These are phyloP conservation scores for Shiraia sp. DNA, from an alignment of 2,329 filamentous ascomycete genomes.

Conservation along the genomic window DNA sequence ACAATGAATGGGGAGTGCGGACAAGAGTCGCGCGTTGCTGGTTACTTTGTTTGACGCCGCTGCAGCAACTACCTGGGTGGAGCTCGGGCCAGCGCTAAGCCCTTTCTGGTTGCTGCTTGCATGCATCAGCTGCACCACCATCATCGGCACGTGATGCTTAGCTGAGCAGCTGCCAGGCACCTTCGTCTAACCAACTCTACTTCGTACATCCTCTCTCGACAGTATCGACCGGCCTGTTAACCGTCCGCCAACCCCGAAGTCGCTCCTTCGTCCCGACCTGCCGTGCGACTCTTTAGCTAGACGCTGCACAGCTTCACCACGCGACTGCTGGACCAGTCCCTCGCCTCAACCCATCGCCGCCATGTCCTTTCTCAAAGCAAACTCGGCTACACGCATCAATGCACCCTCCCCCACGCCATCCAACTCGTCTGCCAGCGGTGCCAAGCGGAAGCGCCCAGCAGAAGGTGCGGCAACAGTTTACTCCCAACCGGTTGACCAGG, in stretches of 20 bases:
- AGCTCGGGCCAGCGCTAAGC: too few species aligned
- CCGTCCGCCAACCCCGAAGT: background rate
- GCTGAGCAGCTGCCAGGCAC: too few species aligned
- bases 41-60: conserved; percentile 22
- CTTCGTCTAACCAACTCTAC: too few species aligned
- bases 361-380: conserved; percentile 44
- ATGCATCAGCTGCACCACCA: too few species aligned
- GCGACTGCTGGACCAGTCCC: conserved; percentile 1
- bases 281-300: conserved; percentile 40
- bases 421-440: conserved; percentile 39
- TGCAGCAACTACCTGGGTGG: too few species aligned
- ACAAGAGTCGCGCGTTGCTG: conserved; percentile 19
- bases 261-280: conserved; percentile 4
- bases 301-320: conserved; percentile 26
- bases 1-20: conserved; percentile 16
- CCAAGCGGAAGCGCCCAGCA: conserved; percentile 63
- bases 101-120: too few species aligned
- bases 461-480: conserved; percentile 57
- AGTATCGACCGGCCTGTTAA: background rate
- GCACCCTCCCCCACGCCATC: conserved; percentile 65
- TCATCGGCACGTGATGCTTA: too few species aligned
- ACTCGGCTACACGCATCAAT: conserved; percentile 45
- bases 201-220: too few species aligned
- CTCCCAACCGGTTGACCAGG: conserved; percentile 76
- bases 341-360: conserved; percentile 6